Evolutionary conservation across 2,329 filamentous ascomycete species (phyloP), one percentile per base, ranked within the genome.

Genomic region (Sarocladiaceae sp.): DNA sequence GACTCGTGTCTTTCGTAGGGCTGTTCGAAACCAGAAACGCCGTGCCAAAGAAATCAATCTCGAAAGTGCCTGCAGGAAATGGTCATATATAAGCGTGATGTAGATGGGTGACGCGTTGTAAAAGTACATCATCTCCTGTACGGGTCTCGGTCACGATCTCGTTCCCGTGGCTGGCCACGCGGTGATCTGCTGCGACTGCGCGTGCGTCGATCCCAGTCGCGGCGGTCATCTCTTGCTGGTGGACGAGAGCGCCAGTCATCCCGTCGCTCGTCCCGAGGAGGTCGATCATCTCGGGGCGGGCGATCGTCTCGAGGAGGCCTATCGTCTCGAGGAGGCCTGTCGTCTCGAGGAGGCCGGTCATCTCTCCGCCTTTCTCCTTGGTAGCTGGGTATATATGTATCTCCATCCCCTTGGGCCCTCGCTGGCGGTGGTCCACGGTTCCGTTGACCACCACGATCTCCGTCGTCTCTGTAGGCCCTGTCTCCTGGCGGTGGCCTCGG

Each of bases 371-470:
- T 51, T 18, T 58, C 63, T 6, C 58, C 57, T 20, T 63, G 58
- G 45, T 74, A 74, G 33, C 64, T 67, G 3, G 72, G 72, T 24
- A 75, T 73, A 43, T 75, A 74, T 2, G 72, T 74, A 48, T 74
- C 70, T 18, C 71, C 58, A 43, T 74, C 69, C 2, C 54, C 55
- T 7, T 53, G 60, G 23, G 53, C 48, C 11, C 47, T 21, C n/a
- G 59, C 15, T 49, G 53, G 5, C 57, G 59, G n/a, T 54, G 60
- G 21, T 13, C 57, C 57, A 1, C 51, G 58, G 21, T 51, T 61
- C 47, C 65, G 55, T n/a, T 63, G 60, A 29, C 66, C 62, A 26
- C 73, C 70, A 29, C 66, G 59, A 39, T 69, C 68, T 5, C 47
- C 45, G 34, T 66, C 61, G 15, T 65, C 63, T 20, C 58, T 55